phyloP scores from a whole-genome alignment of 768 basidiomycete genomes.

The Suillus tomentosus region DNA sequence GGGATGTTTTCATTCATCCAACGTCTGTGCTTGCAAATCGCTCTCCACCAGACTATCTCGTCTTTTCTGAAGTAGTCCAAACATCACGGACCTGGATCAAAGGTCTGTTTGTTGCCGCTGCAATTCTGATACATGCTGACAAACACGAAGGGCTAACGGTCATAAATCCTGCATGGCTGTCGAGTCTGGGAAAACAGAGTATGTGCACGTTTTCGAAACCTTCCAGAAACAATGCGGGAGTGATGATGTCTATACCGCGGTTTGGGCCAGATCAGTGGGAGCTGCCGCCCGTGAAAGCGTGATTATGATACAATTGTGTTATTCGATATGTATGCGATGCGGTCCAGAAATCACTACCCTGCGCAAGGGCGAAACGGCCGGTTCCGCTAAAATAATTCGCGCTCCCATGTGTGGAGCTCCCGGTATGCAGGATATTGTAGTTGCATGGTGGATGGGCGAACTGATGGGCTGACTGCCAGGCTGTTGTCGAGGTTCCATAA shows the following conservation, averaged over 20 bases:
- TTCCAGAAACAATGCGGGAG: slow-evolving; percentile 63
- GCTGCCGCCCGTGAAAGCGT: slow-evolving; percentile 58
- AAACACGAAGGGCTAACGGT: slow-evolving; percentile 66
- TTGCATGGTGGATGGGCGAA: too few relatives aligned
- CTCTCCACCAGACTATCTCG: slow-evolving; percentile 83
- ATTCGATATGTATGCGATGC: slow-evolving; percentile 13
- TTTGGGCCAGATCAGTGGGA: slow-evolving; percentile 90
- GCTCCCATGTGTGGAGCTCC: too few relatives aligned
- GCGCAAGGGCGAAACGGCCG: not conserved
- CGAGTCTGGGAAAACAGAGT: slow-evolving; percentile 72
- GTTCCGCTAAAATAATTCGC: too few relatives aligned
- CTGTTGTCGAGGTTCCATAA: too few relatives aligned
- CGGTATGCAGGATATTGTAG: too few relatives aligned
- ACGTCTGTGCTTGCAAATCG: slow-evolving; percentile 73
- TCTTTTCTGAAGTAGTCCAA: slow-evolving; percentile 80
- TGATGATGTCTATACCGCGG: slow-evolving; percentile 74
- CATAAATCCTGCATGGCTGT: slow-evolving; percentile 87
- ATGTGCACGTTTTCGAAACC: slow-evolving; percentile 92
- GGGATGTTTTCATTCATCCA: slow-evolving; percentile 93
- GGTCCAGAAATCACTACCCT: too few relatives aligned
- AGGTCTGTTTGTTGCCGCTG: slow-evolving; percentile 45
- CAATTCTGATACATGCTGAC: slow-evolving; percentile 7
- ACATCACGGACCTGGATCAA: slow-evolving; percentile 79
- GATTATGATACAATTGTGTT: slow-evolving; percentile 20
- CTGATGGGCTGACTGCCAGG: too few relatives aligned